phyloP scores from a whole-genome alignment of 805 yeast species.

The Priceomyces melissophilus region DNA sequence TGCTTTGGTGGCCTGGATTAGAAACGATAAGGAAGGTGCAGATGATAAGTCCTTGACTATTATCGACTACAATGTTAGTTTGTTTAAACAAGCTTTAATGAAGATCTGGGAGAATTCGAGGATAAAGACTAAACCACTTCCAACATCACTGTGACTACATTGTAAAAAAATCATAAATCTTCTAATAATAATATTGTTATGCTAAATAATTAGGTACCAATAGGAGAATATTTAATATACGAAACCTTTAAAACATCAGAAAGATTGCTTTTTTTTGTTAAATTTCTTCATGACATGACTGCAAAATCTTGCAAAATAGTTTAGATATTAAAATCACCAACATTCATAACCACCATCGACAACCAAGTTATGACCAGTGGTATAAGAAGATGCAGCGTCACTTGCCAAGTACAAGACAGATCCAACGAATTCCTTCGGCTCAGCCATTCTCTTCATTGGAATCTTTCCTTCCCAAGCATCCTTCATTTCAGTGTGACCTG shows the following conservation, averaged over 20 bases:
- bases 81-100: slow-evolving; percentile 73
- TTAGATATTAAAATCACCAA: slow-evolving; percentile 50
- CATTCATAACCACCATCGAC: slow-evolving; percentile 88
- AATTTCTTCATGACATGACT: too few species aligned
- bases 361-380: slow-evolving; percentile 79
- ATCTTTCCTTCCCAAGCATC: slow-evolving; percentile 68
- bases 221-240: not conserved
- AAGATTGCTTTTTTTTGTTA: too few species aligned
- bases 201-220: slow-evolving; percentile 1
- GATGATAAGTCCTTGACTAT: slow-evolving; percentile 51
- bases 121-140: slow-evolving; percentile 2
- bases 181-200: not conserved
- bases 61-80: slow-evolving; percentile 83
- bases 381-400: slow-evolving; percentile 67
- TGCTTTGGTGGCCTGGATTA: slow-evolving; percentile 82
- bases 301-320: not conserved
- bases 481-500: slow-evolving; percentile 59
- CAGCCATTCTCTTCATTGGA: slow-evolving; percentile 82
- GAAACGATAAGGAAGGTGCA: slow-evolving; percentile 52
- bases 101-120: slow-evolving; percentile 59
- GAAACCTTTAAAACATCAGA: not conserved
- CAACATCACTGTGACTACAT: too few species aligned
- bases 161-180: too few species aligned
- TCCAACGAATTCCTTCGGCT: slow-evolving; percentile 79
- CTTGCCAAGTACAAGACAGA: slow-evolving; percentile 71